Evolutionary conservation across 179 eudicot species (phyloP), one percentile per base, ranked within the genome.

Genomic region (Carnegiea gigantea): DNA sequence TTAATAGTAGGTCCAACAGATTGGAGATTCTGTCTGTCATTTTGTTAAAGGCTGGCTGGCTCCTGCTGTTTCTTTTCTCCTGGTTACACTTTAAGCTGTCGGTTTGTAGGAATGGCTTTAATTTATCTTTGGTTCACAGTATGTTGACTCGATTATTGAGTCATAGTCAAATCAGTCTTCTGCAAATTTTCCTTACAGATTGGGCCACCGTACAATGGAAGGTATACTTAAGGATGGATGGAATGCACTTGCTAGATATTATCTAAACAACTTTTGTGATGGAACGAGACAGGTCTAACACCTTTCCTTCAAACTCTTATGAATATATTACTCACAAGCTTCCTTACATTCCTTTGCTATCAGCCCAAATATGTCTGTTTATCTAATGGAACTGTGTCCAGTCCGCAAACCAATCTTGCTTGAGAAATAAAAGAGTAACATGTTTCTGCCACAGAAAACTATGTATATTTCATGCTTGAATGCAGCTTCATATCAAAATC

Each of bases 251-350:
- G 84, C 84, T 80, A 95, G 96, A 80, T 96, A 93, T 88, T 96
- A 94, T 89, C 86, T 94, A 48, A 96, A 94, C 81, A 96, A 96
- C 88, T 96, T 94, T 80, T 73, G 88, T 80, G 99, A 96, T 80
- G 99, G 99, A 64, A 88, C 93, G 77, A 92, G 91, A 86, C 99
- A 95, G 97, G 99, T 94, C 30, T 54, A 59, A 9, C 60, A 78
- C 75, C 65, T 74, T 36, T 77, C 60, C 44, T 82, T 54, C 51
- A 44, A 53, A 33, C 71, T 80, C 20, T 44, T 44, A 23, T 75
- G 59, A 68, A 23, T 43, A 26, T 51, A 70, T 26, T 78, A 26
- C 11, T 10, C 60, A 46, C 53, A 26, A 53, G 26, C n/a, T 23
- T 12, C 44, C n/a, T 18, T 78, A 23, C 53, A 54, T 74, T 40